Percentiles rank a stretch among this genome's conserved stretches.
phyloP scores from a whole-genome alignment of 2,329 filamentous ascomycete genomes.

The Arthrocladium fulminans region DNA sequence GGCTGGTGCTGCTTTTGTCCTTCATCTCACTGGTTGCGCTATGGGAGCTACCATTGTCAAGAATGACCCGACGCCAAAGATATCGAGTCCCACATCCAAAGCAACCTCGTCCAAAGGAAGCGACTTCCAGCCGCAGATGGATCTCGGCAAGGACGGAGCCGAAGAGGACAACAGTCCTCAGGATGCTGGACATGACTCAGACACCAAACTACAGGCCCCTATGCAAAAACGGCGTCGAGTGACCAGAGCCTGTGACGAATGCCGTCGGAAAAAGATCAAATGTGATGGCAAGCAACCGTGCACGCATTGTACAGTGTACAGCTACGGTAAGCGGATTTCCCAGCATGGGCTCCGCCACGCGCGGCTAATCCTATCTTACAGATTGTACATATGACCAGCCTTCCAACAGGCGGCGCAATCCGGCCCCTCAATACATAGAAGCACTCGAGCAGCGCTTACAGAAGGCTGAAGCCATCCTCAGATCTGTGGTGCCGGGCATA shows the following conservation, averaged over 20 bases:
- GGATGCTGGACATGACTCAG: slow-evolving; percentile 4
- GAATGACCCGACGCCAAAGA: not conserved
- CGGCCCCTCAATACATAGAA: slow-evolving; percentile 86
- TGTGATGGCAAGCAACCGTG: slow-evolving; percentile 63
- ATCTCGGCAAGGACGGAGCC: not conserved
- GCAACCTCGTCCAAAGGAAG: not conserved
- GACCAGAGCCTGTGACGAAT: slow-evolving; percentile 73
- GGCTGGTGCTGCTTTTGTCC: no score
- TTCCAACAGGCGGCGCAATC: slow-evolving; percentile 81
- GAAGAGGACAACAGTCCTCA: not conserved
- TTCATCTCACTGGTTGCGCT: no score
- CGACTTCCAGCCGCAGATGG: not conserved
- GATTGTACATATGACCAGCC: slow-evolving; percentile 95
- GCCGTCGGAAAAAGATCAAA: slow-evolving; percentile 77
- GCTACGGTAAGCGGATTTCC: slow-evolving; percentile 63
- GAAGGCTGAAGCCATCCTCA: slow-evolving; percentile 70
- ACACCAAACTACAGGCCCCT: slow-evolving; percentile 36
- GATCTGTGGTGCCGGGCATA: slow-evolving; percentile 71
- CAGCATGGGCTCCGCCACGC: not conserved
- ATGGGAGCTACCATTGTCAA: not conserved
- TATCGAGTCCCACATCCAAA: not conserved
- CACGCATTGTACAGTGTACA: slow-evolving; percentile 96
- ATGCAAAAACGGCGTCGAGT: slow-evolving; percentile 70
- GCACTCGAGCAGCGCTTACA: slow-evolving; percentile 74
- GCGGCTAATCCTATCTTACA: slow-evolving; percentile 31